Base-by-base conservation (phyloP, 2,329 filamentous ascomycete genomes). In the Truncatella angustata region DNA sequence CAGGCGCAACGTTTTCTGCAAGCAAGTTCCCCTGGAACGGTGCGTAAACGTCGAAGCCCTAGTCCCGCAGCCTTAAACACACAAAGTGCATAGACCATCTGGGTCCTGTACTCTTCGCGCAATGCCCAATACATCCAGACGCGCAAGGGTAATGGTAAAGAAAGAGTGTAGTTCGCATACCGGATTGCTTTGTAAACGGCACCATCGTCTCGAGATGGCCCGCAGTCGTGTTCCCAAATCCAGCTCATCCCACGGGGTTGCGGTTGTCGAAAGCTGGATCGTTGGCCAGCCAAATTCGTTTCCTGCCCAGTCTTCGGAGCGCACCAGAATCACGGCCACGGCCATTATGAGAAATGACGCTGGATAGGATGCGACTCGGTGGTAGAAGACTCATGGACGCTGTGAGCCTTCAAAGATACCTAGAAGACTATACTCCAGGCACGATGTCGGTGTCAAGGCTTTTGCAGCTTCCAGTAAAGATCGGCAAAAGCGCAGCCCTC, bases 381-480 rank as follows among this genome's bases (percentile, higher is more conserved):
- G 68, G 71, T 69, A 73, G 66, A 78, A 73, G 66, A 78, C 73
- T 73, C 79, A 82, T 82, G 77, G 75, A 75, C 72, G 72, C 75
- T 73, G 61, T 51, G 49, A 54, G 60, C 56, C 59, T 60, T 54
- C n/a, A 53, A 61, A 55, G 24, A 54, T 55, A 55, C 44, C 43
- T 51, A 47, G 49, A 51, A 56, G 50, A 52, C 49, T 54, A 52
- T 49, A 56, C 49, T 16, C 11, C 14, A n/a, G 49, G 23, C 9
- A 23, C 20, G 23, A 11, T 16, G 21, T 40, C 18, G 21, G 9
- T 18, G 28, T 12, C 10, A 21, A 34, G 12, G 1, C 39, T 32
- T 34, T 9, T 21, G 43, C n/a, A 34, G 21, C 9, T 30, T 30
- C 11, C 11, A 40, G 4, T 10, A 39, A 32, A 18, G 14, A 37